A percentile compares a stretch with the other conserved stretches of the same genome.
These are phyloP conservation scores for Phytophthora fragariae DNA, from an alignment of 352 stramenopile species.

Conservation along the genomic window DNA sequence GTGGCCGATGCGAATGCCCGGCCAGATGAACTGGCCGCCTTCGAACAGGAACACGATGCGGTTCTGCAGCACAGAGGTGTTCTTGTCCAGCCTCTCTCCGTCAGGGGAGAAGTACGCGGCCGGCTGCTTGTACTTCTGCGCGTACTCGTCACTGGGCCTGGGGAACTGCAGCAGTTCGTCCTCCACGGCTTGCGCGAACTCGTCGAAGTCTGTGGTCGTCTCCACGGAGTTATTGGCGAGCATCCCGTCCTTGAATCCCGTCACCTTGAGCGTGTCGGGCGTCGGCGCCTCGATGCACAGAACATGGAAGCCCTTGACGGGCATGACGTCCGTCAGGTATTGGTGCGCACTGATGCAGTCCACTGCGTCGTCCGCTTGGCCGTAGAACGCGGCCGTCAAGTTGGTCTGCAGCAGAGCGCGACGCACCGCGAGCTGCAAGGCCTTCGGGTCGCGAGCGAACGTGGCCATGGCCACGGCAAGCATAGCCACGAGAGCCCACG, in stretches of 20 bases:
- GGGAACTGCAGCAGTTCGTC: constrained; percentile 49
- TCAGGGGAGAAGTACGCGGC: constrained; percentile 69
- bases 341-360: constrained; percentile 47
- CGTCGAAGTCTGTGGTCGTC: constrained; percentile 42
- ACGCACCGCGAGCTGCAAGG: constrained; percentile 22
- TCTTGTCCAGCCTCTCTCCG: constrained; percentile 52
- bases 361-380: constrained; percentile 17
- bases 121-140: constrained; percentile 71
- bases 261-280: constrained; percentile 52
- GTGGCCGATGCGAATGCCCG: constrained; percentile 68
- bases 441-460: constrained; percentile 24
- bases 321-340: constrained; percentile 62
- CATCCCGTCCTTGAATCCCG: constrained; percentile 72
- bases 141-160: constrained; percentile 29
- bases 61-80: constrained; percentile 50
- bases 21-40: constrained; percentile 81
- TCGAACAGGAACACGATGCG: constrained; percentile 79
- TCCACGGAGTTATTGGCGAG: constrained; percentile 37
- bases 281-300: constrained; percentile 61
- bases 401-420: constrained; percentile 13
- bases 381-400: not conserved
- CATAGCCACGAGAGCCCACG: constrained; percentile 32
- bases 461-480: constrained; percentile 25
- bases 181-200: constrained; percentile 50
- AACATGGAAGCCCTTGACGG: constrained; percentile 79